Base-by-base conservation (phyloP, 2,329 filamentous ascomycete species). In the Paraphoma sp. region DNA sequence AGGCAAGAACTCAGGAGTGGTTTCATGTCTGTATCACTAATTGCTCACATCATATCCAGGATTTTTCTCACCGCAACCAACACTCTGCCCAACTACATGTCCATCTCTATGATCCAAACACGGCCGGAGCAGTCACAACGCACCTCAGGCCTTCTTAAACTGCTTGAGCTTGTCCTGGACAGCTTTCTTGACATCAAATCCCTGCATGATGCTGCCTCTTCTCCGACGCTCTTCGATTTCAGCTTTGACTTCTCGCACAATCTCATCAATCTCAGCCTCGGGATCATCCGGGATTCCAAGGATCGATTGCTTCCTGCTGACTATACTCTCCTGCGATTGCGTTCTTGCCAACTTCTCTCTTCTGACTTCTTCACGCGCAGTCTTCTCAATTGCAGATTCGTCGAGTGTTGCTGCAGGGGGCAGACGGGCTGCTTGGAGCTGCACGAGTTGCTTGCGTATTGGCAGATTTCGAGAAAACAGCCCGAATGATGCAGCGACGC, bases 391-490 rank as follows among this genome's bases (percentile, higher is more conserved):
- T 3, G 57, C 42, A 29, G 65, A 61, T 33, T 64, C 56, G 12
- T 69, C 63, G 68, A 75, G 53, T 18, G 67, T 59, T 40, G 48
- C 18, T 49, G 64, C 57, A 4, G 61, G 54, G 5, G 69, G 48
- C 38, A 60, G 51, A 45, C 72, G 72, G 2, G 59, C 52, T 28
- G 60, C 36, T 51, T 72, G 70, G 2, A 69, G 69, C 42, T 76
- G 72, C 48, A 78, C 74, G 43, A 82, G 72, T 54, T 76, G 70
- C 56, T 71, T 72, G 57, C 73, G 79, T 4, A 79, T 76, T 75
- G 93, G 96, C 2, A 86, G 90, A 0, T 92, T 92, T 1, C 90
- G 92, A 41, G 88, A 85, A 71, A 98, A 97, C 79, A 97, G 89
- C 7, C 81, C 85, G 54, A 93, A 86, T 16, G 87, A 86, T 0